Conservation (phyloP, 2,329 filamentous ascomycete genomes). For the Alternaria novae-zelandiae region DNA sequence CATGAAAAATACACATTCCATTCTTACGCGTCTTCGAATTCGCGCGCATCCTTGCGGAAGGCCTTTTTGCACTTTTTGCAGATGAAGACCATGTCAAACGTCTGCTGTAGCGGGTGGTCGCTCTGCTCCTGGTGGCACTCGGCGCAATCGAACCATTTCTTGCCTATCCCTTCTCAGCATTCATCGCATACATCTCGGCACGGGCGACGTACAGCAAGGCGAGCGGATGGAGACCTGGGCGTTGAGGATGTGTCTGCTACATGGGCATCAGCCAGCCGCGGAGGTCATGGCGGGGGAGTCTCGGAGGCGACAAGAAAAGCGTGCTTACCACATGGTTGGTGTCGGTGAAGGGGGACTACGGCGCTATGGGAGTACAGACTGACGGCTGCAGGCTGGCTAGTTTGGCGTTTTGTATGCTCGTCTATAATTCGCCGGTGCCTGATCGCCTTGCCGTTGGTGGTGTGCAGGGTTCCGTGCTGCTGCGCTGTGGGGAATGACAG, state of each 20-base stretch:
- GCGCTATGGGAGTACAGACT: neutral
- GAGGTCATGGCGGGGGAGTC: slow-evolving; percentile 16
- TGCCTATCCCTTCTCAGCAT: slow-evolving; percentile 60
- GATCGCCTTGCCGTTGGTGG: slow-evolving; percentile 15
- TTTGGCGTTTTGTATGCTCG: neutral
- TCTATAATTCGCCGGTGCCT: slow-evolving; percentile 27
- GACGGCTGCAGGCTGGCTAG: slow-evolving; percentile 7
- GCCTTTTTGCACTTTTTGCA: slow-evolving; percentile 99
- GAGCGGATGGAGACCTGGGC: slow-evolving; percentile 96
- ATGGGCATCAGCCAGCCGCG: slow-evolving; percentile 29
- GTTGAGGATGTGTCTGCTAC: slow-evolving; percentile 96
- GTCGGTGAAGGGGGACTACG: slow-evolving; percentile 1
- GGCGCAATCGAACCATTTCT: slow-evolving; percentile 98
- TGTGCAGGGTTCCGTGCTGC: slow-evolving; percentile 16
- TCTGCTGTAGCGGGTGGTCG: slow-evolving; percentile 75
- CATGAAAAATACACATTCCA: neutral
- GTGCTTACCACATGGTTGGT: slow-evolving; percentile 35
- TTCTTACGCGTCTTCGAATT: slow-evolving; percentile 78
- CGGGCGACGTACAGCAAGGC: slow-evolving; percentile 77
- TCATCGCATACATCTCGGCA: neutral
- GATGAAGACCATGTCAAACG: slow-evolving; percentile 88
- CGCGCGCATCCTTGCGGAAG: slow-evolving; percentile 90
- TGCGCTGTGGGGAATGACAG: slow-evolving; percentile 6
- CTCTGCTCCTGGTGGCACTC: slow-evolving; percentile 89
- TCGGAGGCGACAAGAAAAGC: slow-evolving; percentile 13